A percentile compares a stretch with the other conserved stretches of the same genome.
phyloP scores from a whole-genome alignment of 257 asterid species.

The Gentiana dahurica region DNA sequence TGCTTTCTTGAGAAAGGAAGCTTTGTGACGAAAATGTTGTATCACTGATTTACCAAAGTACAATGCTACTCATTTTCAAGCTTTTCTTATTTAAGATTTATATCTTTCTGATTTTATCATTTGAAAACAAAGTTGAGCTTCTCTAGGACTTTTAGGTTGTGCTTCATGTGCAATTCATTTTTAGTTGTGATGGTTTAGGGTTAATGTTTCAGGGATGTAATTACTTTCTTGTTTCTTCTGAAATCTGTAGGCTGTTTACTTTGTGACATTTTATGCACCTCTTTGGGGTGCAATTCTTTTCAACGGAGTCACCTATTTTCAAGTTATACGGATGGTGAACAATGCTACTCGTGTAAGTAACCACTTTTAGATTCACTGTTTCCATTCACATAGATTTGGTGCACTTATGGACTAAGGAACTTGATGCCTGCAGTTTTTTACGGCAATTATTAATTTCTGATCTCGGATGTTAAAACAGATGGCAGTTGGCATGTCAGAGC shows the following conservation, averaged over 20 bases:
- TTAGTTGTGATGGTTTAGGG: not conserved
- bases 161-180: too few species aligned
- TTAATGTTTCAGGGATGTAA: not conserved
- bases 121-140: not conserved
- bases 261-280: slow-evolving; percentile 88
- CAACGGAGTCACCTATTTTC: slow-evolving; percentile 91
- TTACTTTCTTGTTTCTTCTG: not conserved
- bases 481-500: slow-evolving; percentile 95
- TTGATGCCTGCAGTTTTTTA: slow-evolving; percentile 2
- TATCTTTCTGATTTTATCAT: too few species aligned
- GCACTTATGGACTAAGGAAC: slow-evolving; percentile 9
- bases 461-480: slow-evolving; percentile 42
- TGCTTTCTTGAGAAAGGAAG: too few species aligned
- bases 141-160: not conserved
- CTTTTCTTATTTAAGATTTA: too few species aligned
- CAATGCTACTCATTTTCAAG: too few species aligned
- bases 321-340: slow-evolving; percentile 97
- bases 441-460: slow-evolving; percentile 13
- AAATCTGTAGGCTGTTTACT: slow-evolving; percentile 68
- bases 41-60: too few species aligned
- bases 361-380: slow-evolving; percentile 8
- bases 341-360: slow-evolving; percentile 92
- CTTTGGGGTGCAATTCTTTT: slow-evolving; percentile 98
- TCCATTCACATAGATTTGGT: slow-evolving; percentile 8
- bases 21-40: too few species aligned